These are phyloP conservation scores for Nicotiana obtusifolia DNA, from an alignment of 257 asterid genomes.

Conservation along the genomic window DNA sequence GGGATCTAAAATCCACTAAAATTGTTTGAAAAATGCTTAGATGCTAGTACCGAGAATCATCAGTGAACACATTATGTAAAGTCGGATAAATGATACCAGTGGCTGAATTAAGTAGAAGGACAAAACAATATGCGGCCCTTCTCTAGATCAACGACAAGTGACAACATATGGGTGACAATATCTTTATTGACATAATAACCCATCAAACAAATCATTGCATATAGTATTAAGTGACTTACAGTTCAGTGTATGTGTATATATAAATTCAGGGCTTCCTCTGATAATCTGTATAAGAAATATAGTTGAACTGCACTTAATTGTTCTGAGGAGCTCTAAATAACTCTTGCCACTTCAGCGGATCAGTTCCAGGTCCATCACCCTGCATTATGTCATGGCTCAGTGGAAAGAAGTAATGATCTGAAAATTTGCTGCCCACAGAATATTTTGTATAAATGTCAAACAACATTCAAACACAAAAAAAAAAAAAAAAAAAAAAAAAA, in stretches of 20 bases:
- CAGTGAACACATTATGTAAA: neutral
- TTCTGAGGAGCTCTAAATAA: slow-evolving; percentile 54
- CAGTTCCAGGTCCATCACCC: slow-evolving; percentile 98
- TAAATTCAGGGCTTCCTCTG: neutral
- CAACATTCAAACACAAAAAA: neutral
- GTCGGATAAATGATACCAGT: neutral
- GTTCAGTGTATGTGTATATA: neutral
- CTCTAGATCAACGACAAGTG: neutral
- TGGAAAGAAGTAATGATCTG: neutral
- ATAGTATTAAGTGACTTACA: neutral
- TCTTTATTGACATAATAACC: neutral
- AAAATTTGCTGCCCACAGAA: neutral
- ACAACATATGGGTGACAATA: neutral
- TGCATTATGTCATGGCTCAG: slow-evolving; percentile 22
- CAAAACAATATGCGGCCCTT: neutral
- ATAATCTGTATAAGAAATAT: neutral
- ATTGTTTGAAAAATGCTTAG: neutral
- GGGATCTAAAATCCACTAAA: neutral
- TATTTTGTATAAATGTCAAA: neutral
- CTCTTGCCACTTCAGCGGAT: slow-evolving; percentile 57
- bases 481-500: neutral
- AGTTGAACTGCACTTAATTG: neutral
- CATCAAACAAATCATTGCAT: neutral
- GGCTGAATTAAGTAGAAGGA: neutral
- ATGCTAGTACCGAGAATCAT: neutral